Percentiles rank a stretch among this genome's conserved stretches.
These are phyloP conservation scores for Aureobasidium pullulans DNA, from an alignment of 2,329 filamentous ascomycete species.

Conservation along the genomic window DNA sequence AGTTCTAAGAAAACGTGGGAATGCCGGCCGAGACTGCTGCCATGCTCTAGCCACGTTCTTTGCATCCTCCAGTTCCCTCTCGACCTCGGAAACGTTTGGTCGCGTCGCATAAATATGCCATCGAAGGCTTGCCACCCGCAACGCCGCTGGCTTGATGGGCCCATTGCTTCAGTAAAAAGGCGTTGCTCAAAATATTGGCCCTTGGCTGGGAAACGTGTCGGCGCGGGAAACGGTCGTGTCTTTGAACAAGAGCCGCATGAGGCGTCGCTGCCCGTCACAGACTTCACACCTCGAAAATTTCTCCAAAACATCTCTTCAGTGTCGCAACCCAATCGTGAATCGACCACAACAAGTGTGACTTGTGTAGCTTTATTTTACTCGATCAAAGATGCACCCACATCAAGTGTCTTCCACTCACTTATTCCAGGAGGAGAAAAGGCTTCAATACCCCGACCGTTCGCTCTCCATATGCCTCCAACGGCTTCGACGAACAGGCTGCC, in stretches of 20 bases:
- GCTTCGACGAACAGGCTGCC: background rate
- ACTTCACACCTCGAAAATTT: too few species aligned
- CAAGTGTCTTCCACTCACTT: too few species aligned
- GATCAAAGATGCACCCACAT: too few species aligned
- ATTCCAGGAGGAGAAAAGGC: background rate
- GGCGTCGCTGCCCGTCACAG: background rate
- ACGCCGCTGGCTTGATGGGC: background rate
- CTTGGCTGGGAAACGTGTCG: background rate
- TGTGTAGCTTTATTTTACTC: too few species aligned
- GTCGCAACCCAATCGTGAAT: background rate
- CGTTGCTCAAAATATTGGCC: constrained; percentile 6
- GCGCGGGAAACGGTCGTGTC: background rate
- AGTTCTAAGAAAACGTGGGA: background rate
- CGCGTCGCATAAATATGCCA: background rate
- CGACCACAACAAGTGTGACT: too few species aligned
- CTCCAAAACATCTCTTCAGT: too few species aligned
- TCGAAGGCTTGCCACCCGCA: constrained; percentile 2
- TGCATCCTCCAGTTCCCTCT: background rate
- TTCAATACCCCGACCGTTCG: constrained; percentile 8
- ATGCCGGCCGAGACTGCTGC: background rate
- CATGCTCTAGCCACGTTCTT: constrained; percentile 1
- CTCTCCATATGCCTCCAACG: background rate
- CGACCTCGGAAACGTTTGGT: background rate
- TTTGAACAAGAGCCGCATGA: background rate
- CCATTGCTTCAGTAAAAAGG: background rate